Evolutionary conservation across 768 basidiomycete species (phyloP), one percentile per base, ranked within the genome.

Genomic region (Lepiota subincarnata): DNA sequence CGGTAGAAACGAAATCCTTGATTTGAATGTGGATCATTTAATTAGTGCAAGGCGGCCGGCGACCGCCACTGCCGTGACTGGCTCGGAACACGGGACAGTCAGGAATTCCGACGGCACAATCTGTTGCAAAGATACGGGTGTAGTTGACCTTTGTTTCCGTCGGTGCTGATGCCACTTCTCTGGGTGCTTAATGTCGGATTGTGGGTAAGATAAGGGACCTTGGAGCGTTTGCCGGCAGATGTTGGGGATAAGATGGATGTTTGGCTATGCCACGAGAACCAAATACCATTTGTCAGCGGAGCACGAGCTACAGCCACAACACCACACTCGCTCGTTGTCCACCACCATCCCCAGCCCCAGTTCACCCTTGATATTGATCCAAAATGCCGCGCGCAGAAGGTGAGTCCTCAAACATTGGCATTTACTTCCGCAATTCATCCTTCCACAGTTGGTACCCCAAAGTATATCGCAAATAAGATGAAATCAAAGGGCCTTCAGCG

Each of bases 401-500:
- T 84, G 59, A 28, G 70, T 26, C 34, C 6, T 26, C 48, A 12
- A 19, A 18, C 24, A 2, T 0, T 35, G 5, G n/a, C n/a, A 10
- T 39, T 0, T 36, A 48, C 5, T 2, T 16, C 26, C 14, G 38
- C 53, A 37, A 26, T 52, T 53, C 16, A 60, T 41, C 31, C 19
- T 39, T 6, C 31, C 36, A 2, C 56, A 91, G 91, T 88, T 61
- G 91, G 91, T 66, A 92, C 91, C 5, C 89, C 91, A 20, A 93
- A 93, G 70, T 88, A 81, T 70, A 72, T 95, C 57, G 92, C 92
- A 18, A 98, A 98, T 70, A 89, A 92, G 70, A 95, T 96, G 89
- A 98, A 98, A 74, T 88, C 93, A 54, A 98, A 98, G 66, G 96
- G 94, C 62, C 77, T 96, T 45, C 96, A 97, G 70, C 84, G 93